A percentile compares a stretch with the other conserved stretches of the same genome.
phyloP scores from a whole-genome alignment of 1,284 basidiomycete genomes.

The Microbotryum lychnidis-dioicae region DNA sequence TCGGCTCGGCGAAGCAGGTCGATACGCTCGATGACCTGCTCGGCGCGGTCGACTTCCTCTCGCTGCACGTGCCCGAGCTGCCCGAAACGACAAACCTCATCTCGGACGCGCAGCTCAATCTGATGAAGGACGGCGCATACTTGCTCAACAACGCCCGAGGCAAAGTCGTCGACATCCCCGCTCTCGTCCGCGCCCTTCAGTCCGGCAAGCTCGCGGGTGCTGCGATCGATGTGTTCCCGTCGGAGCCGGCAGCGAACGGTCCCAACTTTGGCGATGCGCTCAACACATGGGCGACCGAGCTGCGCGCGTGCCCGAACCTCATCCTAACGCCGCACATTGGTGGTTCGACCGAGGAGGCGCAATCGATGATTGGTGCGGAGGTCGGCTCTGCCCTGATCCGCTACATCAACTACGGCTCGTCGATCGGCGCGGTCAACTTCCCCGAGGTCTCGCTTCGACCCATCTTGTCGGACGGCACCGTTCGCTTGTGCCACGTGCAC shows the following conservation, averaged over 20 bases:
- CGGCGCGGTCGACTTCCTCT: constrained; percentile 78
- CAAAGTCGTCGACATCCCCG: constrained; percentile 87
- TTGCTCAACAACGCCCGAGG: constrained; percentile 98
- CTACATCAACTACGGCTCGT: constrained; percentile 88
- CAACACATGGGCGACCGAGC: constrained; percentile 67
- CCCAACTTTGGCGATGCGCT: constrained; percentile 71
- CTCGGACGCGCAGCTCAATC: constrained; percentile 60
- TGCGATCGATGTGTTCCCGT: constrained; percentile 90
- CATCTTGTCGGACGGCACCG: constrained; percentile 63
- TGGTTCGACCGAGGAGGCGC: constrained; percentile 97
- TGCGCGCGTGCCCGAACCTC: constrained; percentile 71
- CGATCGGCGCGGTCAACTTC: constrained; percentile 93
- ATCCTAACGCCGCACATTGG: constrained; percentile 98
- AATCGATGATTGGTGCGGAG: constrained; percentile 92
- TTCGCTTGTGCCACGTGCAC: constrained; percentile 94
- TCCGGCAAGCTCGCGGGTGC: constrained; percentile 84
- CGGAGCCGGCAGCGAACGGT: constrained; percentile 86
- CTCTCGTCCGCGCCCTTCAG: constrained; percentile 71
- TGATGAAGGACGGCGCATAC: constrained; percentile 93
- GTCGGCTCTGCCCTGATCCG: constrained; percentile 76
- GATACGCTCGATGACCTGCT: constrained; percentile 75
- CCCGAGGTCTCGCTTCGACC: constrained; percentile 94
- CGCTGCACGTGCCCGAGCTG: constrained; percentile 92
- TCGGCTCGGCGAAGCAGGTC: constrained; percentile 86
- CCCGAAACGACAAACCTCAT: constrained; percentile 97